Evolutionary conservation across 2,329 filamentous ascomycete species (phyloP).

Genomic region (Calonectria montana): DNA sequence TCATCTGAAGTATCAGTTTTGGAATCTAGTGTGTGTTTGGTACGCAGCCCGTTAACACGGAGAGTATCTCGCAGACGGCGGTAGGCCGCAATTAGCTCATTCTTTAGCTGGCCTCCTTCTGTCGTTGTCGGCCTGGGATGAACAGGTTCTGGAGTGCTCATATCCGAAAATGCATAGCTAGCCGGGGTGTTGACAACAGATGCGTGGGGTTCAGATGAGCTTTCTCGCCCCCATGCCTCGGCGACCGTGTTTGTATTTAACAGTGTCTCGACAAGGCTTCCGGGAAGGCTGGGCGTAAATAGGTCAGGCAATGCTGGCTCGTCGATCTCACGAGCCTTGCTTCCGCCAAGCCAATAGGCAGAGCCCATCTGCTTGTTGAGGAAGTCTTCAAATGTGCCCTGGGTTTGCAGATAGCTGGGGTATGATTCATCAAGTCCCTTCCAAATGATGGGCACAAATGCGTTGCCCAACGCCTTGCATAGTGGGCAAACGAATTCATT

Average conservation of each 20-base stretch:
- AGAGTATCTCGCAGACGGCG: slow-evolving; percentile 70
- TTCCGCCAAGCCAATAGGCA: slow-evolving; percentile 54
- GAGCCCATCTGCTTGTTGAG: slow-evolving; percentile 68
- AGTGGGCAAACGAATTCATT: slow-evolving; percentile 97
- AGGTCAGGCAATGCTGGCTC: slow-evolving; percentile 45
- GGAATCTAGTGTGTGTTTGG: slow-evolving; percentile 49
- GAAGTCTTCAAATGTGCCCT: slow-evolving; percentile 74
- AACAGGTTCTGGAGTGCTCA: slow-evolving; percentile 39
- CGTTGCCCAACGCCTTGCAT: slow-evolving; percentile 95
- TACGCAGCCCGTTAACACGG: slow-evolving; percentile 63
- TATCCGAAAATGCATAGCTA: slow-evolving; percentile 55
- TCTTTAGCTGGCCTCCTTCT: slow-evolving; percentile 49
- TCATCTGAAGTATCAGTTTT: slow-evolving; percentile 53
- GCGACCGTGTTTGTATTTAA: slow-evolving; percentile 50
- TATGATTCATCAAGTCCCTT: slow-evolving; percentile 89
- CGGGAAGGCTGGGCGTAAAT: slow-evolving; percentile 51
- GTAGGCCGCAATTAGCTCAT: slow-evolving; percentile 71
- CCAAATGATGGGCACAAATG: slow-evolving; percentile 96
- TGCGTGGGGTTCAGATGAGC: slow-evolving; percentile 47
- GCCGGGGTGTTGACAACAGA: slow-evolving; percentile 52
- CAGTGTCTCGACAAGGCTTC: slow-evolving; percentile 51
- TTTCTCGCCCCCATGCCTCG: slow-evolving; percentile 56
- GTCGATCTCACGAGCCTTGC: slow-evolving; percentile 50
- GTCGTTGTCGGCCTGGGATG: slow-evolving; percentile 27
- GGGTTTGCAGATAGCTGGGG: slow-evolving; percentile 74